Conservation (phyloP, 139 green algal species). For the Auxenochlorella pyrenoidosa region DNA sequence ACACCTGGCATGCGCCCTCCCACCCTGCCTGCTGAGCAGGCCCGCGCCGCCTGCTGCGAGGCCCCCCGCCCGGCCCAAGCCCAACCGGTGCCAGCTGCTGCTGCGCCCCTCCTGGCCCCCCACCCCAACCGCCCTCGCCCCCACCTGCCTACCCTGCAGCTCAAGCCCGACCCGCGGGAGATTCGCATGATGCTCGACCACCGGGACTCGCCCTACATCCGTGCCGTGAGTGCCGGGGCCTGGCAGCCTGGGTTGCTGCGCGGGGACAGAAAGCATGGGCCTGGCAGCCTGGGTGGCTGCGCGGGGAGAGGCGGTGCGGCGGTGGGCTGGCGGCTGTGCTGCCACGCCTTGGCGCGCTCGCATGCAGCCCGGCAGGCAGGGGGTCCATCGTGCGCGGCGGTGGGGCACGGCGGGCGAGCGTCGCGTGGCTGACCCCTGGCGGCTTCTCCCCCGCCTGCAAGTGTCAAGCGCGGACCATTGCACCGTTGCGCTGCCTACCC, state of each 20-base stretch:
- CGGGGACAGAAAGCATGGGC: no score
- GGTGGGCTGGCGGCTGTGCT: slow-evolving; percentile 45
- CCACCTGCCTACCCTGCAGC: background rate
- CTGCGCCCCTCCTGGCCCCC: no score
- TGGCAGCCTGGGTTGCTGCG: slow-evolving; percentile 39
- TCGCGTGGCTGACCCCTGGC: no score
- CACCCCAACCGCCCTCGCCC: background rate
- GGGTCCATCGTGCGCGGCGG: no score
- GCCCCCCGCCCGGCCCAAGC: no score
- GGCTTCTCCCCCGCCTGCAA: no score
- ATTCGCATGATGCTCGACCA: slow-evolving; percentile 80
- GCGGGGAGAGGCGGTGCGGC: no score
- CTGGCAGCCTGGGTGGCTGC: background rate
- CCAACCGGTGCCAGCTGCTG: no score
- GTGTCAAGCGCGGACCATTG: no score
- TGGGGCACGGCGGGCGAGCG: no score
- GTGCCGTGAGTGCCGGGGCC: slow-evolving; percentile 89
- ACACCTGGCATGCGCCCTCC: background rate
- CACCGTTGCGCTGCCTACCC: background rate
- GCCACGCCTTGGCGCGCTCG: background rate
- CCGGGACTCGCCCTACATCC: slow-evolving; percentile 94
- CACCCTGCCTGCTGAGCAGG: no score
- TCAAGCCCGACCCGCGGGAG: slow-evolving; percentile 49
- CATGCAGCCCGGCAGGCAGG: background rate
- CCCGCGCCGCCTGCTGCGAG: background rate